A percentile compares a stretch with the other conserved stretches of the same genome.
These are phyloP conservation scores for Aurinia saxatilis DNA, from an alignment of 345 rosid genomes.

Conservation along the genomic window DNA sequence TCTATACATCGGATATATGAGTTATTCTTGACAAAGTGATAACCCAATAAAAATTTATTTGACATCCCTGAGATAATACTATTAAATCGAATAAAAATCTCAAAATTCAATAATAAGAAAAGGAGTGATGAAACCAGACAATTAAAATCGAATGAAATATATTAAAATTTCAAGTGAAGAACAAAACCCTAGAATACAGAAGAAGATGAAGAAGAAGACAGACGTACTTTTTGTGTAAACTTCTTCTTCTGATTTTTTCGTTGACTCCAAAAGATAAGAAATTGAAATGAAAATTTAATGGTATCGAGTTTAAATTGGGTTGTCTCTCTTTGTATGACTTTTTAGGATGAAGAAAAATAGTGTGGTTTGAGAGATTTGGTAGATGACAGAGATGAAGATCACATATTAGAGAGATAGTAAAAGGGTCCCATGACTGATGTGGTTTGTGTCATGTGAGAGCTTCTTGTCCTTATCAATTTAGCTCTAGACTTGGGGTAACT, in stretches of 20 bases:
- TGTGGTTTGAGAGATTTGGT: conserved; percentile 19
- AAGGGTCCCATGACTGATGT: conserved; percentile 75
- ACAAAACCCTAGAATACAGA: conserved; percentile 27
- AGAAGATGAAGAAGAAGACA: conserved; percentile 25
- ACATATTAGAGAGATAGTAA: conserved; percentile 15
- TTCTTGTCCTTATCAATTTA: conserved; percentile 62
- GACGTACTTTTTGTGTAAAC: conserved; percentile 24
- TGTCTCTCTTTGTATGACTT: conserved; percentile 11
- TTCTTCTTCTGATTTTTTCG: conserved; percentile 25
- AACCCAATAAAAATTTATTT: conserved; percentile 6
- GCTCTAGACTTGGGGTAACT: conserved; percentile 31
- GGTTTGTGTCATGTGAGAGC: conserved; percentile 76
- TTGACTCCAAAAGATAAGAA: conserved; percentile 21
- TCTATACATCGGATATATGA: conserved; percentile 6
- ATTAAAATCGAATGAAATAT: background rate
- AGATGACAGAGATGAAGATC: conserved; percentile 31
- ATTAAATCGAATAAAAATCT: background rate
- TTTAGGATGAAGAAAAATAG: conserved; percentile 14
- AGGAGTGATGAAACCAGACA: background rate
- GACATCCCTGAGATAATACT: conserved; percentile 2
- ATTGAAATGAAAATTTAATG: conserved; percentile 16
- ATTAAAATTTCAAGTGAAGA: conserved; percentile 2
- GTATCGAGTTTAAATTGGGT: background rate
- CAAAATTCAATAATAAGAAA: background rate
- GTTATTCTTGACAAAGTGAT: conserved; percentile 4